A percentile compares a stretch with the other conserved stretches of the same genome.
phyloP scores from a whole-genome alignment of 139 green algal species.

The Chlorella sp. region DNA sequence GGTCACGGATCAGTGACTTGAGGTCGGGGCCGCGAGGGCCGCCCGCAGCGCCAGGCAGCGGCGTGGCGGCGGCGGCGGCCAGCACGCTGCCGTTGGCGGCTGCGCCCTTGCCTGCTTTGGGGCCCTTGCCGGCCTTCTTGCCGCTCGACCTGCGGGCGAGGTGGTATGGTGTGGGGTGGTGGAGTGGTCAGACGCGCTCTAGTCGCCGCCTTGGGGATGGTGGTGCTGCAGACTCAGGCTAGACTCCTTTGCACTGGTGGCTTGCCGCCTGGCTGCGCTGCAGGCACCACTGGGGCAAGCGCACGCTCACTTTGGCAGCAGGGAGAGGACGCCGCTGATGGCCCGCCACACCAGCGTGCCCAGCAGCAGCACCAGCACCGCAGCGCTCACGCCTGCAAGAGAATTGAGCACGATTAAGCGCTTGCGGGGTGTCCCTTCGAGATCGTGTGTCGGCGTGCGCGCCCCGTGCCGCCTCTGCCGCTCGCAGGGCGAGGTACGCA shows the following conservation, averaged over 20 bases:
- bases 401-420: background rate
- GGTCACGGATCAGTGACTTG: slow-evolving; percentile 44
- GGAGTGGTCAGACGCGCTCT: too few species aligned
- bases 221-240: background rate
- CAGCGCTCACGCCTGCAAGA: background rate
- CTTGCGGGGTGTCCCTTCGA: background rate
- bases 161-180: too few species aligned
- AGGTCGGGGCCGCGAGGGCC: slow-evolving; percentile 24
- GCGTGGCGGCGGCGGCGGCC: background rate
- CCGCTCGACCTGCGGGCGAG: too few species aligned
- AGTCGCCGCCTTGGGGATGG: background rate
- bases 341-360: background rate
- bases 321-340: background rate
- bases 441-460: background rate
- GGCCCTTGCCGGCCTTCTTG: background rate
- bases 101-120: background rate
- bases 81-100: background rate
- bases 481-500: background rate
- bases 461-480: too few species aligned
- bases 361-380: background rate
- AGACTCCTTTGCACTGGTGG: too few species aligned
- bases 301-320: background rate
- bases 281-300: too few species aligned
- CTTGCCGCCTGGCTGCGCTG: too few species aligned
- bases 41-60: background rate